Conservation (phyloP, 768 basidiomycete species). For the Tricholoma hemisulphureum region DNA sequence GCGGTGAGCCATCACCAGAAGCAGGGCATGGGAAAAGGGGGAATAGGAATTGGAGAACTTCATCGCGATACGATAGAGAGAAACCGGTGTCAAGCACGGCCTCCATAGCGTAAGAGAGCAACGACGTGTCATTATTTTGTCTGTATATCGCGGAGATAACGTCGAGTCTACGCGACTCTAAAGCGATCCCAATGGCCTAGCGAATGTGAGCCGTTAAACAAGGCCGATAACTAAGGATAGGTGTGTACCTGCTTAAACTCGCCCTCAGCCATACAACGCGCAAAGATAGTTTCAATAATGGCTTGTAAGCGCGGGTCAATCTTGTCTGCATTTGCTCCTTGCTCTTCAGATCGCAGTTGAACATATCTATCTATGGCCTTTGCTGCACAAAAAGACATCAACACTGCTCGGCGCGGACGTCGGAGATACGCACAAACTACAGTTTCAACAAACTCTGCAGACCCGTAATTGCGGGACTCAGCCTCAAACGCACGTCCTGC, state of each 20-base stretch:
- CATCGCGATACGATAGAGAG: slow-evolving; percentile 79
- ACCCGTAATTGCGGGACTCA: slow-evolving; percentile 58
- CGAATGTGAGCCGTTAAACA: background rate
- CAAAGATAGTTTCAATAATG: slow-evolving; percentile 89
- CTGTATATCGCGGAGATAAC: slow-evolving; percentile 77
- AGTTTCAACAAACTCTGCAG: slow-evolving; percentile 91
- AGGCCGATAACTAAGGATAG: slow-evolving; percentile 8
- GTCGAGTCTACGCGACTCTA: slow-evolving; percentile 88
- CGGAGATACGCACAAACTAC: slow-evolving; percentile 72
- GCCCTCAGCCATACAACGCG: slow-evolving; percentile 79
- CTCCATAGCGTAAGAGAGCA: slow-evolving; percentile 90
- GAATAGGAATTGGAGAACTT: slow-evolving; percentile 75
- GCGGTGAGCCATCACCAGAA: slow-evolving; percentile 68
- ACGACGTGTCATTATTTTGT: slow-evolving; percentile 67
- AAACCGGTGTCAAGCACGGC: slow-evolving; percentile 89
- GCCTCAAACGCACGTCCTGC: slow-evolving; percentile 84
- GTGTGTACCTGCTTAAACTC: slow-evolving; percentile 82
- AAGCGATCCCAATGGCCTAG: slow-evolving; percentile 91
- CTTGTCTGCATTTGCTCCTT: slow-evolving; percentile 49
- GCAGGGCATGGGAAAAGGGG: slow-evolving; percentile 82
- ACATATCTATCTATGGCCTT: slow-evolving; percentile 97
- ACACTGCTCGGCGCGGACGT: slow-evolving; percentile 1
- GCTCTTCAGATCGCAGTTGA: slow-evolving; percentile 58
- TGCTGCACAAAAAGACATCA: slow-evolving; percentile 46
- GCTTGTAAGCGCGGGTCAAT: slow-evolving; percentile 77